Percentiles rank a stretch among this genome's conserved stretches.
Evolutionary conservation across 208 protist genomes (phyloP).

Genomic region (Crithidia expoeki): DNA sequence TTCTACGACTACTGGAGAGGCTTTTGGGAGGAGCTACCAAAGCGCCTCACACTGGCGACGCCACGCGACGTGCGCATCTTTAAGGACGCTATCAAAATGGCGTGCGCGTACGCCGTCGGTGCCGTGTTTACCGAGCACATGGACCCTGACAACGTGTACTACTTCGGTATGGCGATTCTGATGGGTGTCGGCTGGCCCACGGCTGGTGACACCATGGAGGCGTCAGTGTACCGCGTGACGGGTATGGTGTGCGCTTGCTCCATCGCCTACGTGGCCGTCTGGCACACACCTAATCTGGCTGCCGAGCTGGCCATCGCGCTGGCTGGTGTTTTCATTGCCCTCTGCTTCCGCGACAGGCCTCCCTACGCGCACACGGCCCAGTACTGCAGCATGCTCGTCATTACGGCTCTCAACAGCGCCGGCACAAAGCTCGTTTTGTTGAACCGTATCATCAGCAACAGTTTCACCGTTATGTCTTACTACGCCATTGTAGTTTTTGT

Average conservation of each 20-base stretch:
- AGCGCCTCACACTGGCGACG: slow-evolving; percentile 58
- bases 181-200: slow-evolving; percentile 65
- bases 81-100: slow-evolving; percentile 67
- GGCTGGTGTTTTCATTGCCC: slow-evolving; percentile 38
- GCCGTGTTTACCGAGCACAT: slow-evolving; percentile 53
- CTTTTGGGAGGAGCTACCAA: slow-evolving; percentile 67
- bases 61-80: slow-evolving; percentile 65
- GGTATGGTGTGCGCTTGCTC: slow-evolving; percentile 56
- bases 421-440: slow-evolving; percentile 30
- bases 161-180: slow-evolving; percentile 73
- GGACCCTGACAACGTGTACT: slow-evolving; percentile 52
- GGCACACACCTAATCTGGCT: slow-evolving; percentile 31
- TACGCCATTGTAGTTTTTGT: slow-evolving; percentile 68
- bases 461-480: slow-evolving; percentile 65
- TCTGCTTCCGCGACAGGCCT: slow-evolving; percentile 35
- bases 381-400: slow-evolving; percentile 52
- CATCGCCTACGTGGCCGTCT: slow-evolving; percentile 50
- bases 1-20: slow-evolving; percentile 63
- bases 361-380: slow-evolving; percentile 45
- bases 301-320: slow-evolving; percentile 36
- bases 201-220: slow-evolving; percentile 56
- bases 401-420: slow-evolving; percentile 37
- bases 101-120: slow-evolving; percentile 53
- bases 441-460: slow-evolving; percentile 49
- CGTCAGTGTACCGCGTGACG: slow-evolving; percentile 56